These are phyloP conservation scores for Colletotrichum graminicola DNA, from an alignment of 2,329 filamentous ascomycete genomes.

Conservation along the genomic window DNA sequence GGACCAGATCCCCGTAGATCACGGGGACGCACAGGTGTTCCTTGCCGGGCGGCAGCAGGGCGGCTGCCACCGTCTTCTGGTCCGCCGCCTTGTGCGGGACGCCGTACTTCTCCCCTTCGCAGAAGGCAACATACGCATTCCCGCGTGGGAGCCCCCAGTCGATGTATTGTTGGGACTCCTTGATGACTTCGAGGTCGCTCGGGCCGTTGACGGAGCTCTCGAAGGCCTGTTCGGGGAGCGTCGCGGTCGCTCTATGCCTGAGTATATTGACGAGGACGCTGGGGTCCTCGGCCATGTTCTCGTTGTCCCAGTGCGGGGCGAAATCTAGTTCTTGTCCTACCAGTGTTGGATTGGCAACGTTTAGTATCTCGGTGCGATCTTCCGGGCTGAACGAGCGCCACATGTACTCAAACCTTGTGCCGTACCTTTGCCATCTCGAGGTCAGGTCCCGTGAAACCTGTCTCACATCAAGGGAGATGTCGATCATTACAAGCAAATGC, in stretches of 20 bases:
- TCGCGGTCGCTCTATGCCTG: not conserved
- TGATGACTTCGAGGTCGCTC: not conserved
- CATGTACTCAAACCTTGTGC: not conserved
- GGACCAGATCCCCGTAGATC: not conserved
- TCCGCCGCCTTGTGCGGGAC: not conserved
- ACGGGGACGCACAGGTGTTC: not conserved
- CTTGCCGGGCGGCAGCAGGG: not conserved
- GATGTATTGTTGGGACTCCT: rapidly evolving
- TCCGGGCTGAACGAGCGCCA: not conserved
- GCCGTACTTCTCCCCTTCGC: not conserved
- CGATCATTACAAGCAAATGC: not conserved
- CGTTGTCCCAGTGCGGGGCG: not conserved
- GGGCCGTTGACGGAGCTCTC: not conserved
- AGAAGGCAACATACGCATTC: not conserved
- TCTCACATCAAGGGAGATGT: not conserved
- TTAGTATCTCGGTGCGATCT: not conserved
- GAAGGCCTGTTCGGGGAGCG: not conserved
- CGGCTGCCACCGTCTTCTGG: not conserved
- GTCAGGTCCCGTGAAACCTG: not conserved
- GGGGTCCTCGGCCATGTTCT: not conserved
- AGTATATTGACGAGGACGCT: not conserved
- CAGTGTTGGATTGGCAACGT: too few relatives aligned
- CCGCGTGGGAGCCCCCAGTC: too few relatives aligned
- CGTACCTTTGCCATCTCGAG: not conserved
- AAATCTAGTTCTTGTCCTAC: not conserved